Evolutionary conservation across 176 grass and related monocot genomes (phyloP).

Genomic region (Olyra latifolia): DNA sequence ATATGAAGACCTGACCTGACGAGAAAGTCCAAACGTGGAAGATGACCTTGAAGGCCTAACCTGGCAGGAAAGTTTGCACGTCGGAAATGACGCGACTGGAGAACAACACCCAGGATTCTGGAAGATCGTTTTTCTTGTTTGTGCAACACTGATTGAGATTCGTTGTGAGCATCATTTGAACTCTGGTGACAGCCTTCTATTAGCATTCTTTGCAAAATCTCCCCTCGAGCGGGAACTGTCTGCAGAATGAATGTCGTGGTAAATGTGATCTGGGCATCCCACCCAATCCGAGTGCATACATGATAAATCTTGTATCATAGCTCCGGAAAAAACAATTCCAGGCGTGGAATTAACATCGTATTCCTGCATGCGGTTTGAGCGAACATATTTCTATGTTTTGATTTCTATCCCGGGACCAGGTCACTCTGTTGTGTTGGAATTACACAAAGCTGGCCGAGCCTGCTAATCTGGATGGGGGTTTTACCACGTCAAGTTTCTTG

Average conservation of each 20-base stretch:
- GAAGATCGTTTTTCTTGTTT: slow-evolving; percentile 27
- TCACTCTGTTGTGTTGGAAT: not conserved
- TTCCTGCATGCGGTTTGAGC: not conserved
- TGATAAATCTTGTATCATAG: slow-evolving; percentile 2
- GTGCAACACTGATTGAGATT: slow-evolving; percentile 15
- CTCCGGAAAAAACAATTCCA: not conserved
- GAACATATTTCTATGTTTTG: not conserved
- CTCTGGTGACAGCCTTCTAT: not conserved
- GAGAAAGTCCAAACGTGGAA: not conserved
- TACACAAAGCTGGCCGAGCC: not conserved
- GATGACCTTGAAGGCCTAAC: not conserved
- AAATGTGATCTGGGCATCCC: not conserved
- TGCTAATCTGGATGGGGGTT: not conserved
- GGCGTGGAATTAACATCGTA: not conserved
- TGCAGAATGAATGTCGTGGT: not conserved
- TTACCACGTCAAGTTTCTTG: not conserved
- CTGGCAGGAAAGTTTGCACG: not conserved
- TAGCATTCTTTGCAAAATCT: slow-evolving; percentile 18
- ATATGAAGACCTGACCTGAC: slow-evolving; percentile 15
- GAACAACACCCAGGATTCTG: not conserved
- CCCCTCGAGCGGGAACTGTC: not conserved
- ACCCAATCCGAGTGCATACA: not conserved
- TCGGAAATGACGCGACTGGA: not conserved
- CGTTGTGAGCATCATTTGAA: slow-evolving; percentile 16
- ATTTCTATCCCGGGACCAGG: not conserved